These are phyloP conservation scores for Starmerella floricola DNA, from an alignment of 805 yeast species.

Conservation along the genomic window DNA sequence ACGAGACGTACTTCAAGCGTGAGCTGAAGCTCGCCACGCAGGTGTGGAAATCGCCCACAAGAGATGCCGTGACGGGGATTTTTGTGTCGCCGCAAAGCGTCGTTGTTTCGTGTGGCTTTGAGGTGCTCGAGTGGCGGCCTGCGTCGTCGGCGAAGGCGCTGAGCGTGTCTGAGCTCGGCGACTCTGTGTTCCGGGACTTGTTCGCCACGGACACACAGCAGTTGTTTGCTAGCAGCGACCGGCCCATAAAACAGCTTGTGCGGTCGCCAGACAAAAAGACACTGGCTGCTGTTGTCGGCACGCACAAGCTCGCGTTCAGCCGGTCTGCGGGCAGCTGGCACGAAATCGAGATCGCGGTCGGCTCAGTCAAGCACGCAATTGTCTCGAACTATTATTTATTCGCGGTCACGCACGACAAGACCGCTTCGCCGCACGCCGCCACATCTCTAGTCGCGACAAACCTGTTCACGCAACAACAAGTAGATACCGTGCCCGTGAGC, in stretches of 20 bases:
- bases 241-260: no score
- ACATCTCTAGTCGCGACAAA: conserved; percentile 2
- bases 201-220: neutral
- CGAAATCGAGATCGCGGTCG: neutral
- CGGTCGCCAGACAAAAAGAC: neutral
- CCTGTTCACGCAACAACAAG: conserved; percentile 31
- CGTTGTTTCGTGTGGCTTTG: conserved; percentile 20
- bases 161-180: neutral
- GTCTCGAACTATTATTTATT: conserved; percentile 14
- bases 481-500: conserved; percentile 34
- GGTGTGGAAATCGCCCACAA: conserved; percentile 31
- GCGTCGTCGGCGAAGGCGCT: neutral
- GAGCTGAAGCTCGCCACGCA: conserved; percentile 34
- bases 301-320: neutral
- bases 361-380: neutral
- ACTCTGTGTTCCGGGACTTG: neutral
- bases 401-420: conserved; percentile 1
- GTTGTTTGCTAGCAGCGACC: no score
- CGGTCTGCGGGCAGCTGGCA: neutral
- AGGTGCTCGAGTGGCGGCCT: conserved; percentile 4
- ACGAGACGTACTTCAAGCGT: conserved; percentile 35
- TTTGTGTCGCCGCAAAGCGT: conserved; percentile 33
- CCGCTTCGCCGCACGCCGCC: no score
- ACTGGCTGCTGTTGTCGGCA: neutral
- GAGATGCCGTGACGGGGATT: conserved; percentile 20